Evolutionary conservation across 2,329 filamentous ascomycete species (phyloP).

Genomic region (Dactylella cylindrospora): DNA sequence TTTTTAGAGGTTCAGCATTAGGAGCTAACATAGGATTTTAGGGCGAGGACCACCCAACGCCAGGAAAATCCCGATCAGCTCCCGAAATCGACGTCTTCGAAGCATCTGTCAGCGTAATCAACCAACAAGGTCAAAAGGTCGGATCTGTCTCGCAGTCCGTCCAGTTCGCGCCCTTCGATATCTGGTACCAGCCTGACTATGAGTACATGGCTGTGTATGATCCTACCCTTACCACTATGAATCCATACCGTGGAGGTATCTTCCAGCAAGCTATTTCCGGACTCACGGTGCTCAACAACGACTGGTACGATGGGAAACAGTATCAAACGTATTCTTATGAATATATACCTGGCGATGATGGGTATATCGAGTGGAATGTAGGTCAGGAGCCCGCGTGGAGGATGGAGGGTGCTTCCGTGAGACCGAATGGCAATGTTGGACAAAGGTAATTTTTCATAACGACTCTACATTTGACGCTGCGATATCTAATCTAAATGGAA

Average conservation of each 20-base stretch:
- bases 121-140: conserved; percentile 46
- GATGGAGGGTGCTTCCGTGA: conserved; percentile 57
- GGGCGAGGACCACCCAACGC: conserved; percentile 65
- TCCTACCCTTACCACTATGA: conserved; percentile 56
- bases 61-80: conserved; percentile 65
- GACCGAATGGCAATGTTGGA: conserved; percentile 59
- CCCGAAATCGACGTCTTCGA: conserved; percentile 74
- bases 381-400: conserved; percentile 58
- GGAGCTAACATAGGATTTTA: conserved; percentile 16
- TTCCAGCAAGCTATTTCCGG: conserved; percentile 61
- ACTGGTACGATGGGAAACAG: conserved; percentile 59
- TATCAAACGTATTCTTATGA: conserved; percentile 63
- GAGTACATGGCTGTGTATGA: conserved; percentile 60
- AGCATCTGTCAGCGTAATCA: conserved; percentile 58
- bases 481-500: no score
- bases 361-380: conserved; percentile 59
- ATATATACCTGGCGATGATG: conserved; percentile 57
- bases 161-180: conserved; percentile 53
- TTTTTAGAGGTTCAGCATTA: conserved; percentile 49
- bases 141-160: conserved; percentile 52
- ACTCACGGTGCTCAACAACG: conserved; percentile 59
- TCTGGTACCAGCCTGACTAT: conserved; percentile 68
- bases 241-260: conserved; percentile 59
- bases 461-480: neutral
- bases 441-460: conserved; percentile 47